Percentiles rank a stretch among this genome's conserved stretches.
Conservation (phyloP, 257 asterid genomes). For the Solanum rostratum region DNA sequence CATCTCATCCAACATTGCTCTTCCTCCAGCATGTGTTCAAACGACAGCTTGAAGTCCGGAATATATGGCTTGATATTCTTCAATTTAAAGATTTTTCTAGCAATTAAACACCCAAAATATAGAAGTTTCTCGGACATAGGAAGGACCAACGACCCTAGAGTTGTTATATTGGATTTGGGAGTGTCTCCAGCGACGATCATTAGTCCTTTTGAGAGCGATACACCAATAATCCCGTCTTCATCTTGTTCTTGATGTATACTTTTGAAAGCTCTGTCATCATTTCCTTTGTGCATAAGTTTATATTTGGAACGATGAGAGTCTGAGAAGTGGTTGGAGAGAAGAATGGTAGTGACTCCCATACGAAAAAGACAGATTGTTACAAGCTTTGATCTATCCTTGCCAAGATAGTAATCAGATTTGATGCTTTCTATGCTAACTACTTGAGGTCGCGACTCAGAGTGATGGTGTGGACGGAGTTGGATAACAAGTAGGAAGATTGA, state of each 20-base stretch:
- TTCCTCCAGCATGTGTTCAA: constrained; percentile 38
- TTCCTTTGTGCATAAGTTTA: constrained; percentile 14
- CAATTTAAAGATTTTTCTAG: constrained; percentile 5
- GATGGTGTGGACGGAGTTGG: too few relatives aligned
- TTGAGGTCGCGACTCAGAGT: too few relatives aligned
- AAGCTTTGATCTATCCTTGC: constrained; percentile 21
- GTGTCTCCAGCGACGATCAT: constrained; percentile 23
- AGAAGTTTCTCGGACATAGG: constrained; percentile 17
- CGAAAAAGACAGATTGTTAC: constrained; percentile 25
- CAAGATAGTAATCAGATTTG: constrained; percentile 3
- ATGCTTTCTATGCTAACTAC: constrained; percentile 15
- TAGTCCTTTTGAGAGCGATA: constrained; percentile 16
- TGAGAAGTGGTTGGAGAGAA: constrained; percentile 14
- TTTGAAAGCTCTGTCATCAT: constrained; percentile 12
- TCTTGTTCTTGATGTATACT: constrained; percentile 19
- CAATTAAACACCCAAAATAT: background rate
- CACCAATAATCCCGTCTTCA: background rate
- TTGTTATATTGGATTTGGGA: constrained; percentile 10
- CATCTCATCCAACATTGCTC: constrained; percentile 18
- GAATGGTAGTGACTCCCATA: constrained; percentile 18
- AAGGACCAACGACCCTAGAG: constrained; percentile 27
- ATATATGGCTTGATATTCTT: constrained; percentile 6
- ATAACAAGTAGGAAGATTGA: too few relatives aligned
- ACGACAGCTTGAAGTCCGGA: constrained; percentile 28
- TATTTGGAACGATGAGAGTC: constrained; percentile 11